phyloP scores from a whole-genome alignment of 1,284 basidiomycete species.

The Coriolopsis trogii region DNA sequence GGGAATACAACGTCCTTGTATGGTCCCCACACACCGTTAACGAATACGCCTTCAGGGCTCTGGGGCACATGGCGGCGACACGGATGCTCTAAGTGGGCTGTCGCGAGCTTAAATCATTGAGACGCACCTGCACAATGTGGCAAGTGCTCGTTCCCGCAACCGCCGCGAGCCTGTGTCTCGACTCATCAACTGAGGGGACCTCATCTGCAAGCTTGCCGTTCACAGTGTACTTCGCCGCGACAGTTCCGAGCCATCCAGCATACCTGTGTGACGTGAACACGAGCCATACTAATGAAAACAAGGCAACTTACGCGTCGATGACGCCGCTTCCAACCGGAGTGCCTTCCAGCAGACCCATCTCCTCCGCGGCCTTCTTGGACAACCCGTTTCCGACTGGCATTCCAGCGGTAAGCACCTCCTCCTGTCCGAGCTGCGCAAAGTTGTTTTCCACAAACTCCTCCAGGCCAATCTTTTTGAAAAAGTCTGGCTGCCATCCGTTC shows the following conservation, averaged over 20 bases:
- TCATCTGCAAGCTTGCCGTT: constrained; percentile 52
- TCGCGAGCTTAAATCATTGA: neutral
- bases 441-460: constrained; percentile 65
- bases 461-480: constrained; percentile 85
- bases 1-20: constrained; percentile 93
- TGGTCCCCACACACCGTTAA: constrained; percentile 95
- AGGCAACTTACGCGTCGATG: constrained; percentile 82
- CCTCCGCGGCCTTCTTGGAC: constrained; percentile 76
- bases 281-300: neutral
- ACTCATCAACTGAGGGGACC: constrained; percentile 70
- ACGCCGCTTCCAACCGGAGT: constrained; percentile 94
- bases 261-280: constrained; percentile 55
- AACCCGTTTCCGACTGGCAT: constrained; percentile 89
- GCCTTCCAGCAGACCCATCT: constrained; percentile 87
- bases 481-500: constrained; percentile 86
- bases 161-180: constrained; percentile 83
- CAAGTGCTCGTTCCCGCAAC: constrained; percentile 97
- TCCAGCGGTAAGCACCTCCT: constrained; percentile 86
- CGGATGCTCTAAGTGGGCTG: constrained; percentile 28
- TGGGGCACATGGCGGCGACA: no score
- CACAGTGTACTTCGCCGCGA: constrained; percentile 79
- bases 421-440: constrained; percentile 78
- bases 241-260: constrained; percentile 98
- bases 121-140: constrained; percentile 81
- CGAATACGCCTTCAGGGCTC: constrained; percentile 83